Evolutionary conservation across 345 rosid species (phyloP).

Genomic region (Hibiscus syriacus): DNA sequence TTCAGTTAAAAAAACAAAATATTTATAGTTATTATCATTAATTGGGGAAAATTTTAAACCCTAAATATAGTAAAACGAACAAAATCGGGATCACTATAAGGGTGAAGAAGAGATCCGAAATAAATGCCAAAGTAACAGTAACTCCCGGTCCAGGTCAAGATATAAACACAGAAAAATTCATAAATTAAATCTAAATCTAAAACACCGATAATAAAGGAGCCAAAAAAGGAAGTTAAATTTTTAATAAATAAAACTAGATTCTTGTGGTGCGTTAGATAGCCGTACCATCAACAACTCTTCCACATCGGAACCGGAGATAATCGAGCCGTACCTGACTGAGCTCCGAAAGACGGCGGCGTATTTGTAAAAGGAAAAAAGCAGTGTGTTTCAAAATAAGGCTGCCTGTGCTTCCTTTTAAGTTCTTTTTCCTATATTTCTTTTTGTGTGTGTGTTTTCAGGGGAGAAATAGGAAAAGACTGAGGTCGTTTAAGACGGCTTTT

Average conservation of each 20-base stretch:
- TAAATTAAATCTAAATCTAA: slow-evolving; percentile 9
- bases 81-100: slow-evolving; percentile 13
- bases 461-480: slow-evolving; percentile 26
- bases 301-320: neutral
- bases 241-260: neutral
- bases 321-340: slow-evolving; percentile 9
- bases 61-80: slow-evolving; percentile 24
- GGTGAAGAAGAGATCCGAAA: slow-evolving; percentile 55
- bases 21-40: neutral
- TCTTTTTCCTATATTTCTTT: neutral
- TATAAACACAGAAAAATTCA: slow-evolving; percentile 7
- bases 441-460: slow-evolving; percentile 14
- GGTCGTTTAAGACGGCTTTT: slow-evolving; percentile 51
- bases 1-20: neutral
- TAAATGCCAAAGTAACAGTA: slow-evolving; percentile 24
- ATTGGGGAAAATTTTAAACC: slow-evolving; percentile 8
- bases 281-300: neutral
- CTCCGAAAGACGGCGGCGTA: neutral
- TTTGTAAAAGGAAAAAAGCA: neutral
- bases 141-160: slow-evolving; percentile 13
- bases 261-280: neutral
- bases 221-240: neutral
- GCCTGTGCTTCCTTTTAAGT: neutral
- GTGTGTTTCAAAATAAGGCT: neutral
- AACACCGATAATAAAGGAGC: neutral